These are phyloP conservation scores for Apophysomyces sp. DNA, from an alignment of 371 early-diverging fungal species.

Conservation along the genomic window DNA sequence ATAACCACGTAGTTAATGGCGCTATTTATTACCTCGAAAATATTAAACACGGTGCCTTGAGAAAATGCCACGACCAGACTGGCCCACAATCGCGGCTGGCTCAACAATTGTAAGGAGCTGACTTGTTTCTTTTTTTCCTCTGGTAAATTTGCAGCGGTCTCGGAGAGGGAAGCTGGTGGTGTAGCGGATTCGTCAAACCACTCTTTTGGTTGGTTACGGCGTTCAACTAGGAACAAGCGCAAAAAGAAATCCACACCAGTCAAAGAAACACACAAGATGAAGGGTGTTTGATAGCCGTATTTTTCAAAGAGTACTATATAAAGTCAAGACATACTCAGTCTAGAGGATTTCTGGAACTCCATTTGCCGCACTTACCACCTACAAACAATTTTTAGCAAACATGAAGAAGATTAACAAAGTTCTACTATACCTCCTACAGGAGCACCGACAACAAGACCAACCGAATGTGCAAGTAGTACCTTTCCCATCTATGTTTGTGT, in stretches of 20 bases:
- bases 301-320: constrained; percentile 45
- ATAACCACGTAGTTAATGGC: background rate
- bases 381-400: background rate
- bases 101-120: constrained; percentile 13
- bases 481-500: constrained; percentile 43
- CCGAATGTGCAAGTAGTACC: constrained; percentile 49
- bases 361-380: background rate
- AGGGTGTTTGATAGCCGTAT: constrained; percentile 59
- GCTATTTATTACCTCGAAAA: constrained; percentile 21
- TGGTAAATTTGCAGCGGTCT: background rate
- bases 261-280: constrained; percentile 61
- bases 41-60: constrained; percentile 15
- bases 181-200: constrained; percentile 10
- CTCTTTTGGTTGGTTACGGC: constrained; percentile 17
- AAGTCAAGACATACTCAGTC: background rate
- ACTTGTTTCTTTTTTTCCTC: constrained; percentile 1
- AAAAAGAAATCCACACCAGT: constrained; percentile 45
- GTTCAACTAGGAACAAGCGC: constrained; percentile 43
- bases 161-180: background rate
- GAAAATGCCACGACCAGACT: constrained; percentile 19
- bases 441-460: constrained; percentile 56
- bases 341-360: background rate
- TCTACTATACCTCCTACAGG: background rate
- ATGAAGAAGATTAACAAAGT: background rate
- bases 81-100: constrained; percentile 18